Percentiles rank a stretch among this genome's conserved stretches.
These are phyloP conservation scores for Penicillium nordicum DNA, from an alignment of 2,329 filamentous ascomycete species.

Conservation along the genomic window DNA sequence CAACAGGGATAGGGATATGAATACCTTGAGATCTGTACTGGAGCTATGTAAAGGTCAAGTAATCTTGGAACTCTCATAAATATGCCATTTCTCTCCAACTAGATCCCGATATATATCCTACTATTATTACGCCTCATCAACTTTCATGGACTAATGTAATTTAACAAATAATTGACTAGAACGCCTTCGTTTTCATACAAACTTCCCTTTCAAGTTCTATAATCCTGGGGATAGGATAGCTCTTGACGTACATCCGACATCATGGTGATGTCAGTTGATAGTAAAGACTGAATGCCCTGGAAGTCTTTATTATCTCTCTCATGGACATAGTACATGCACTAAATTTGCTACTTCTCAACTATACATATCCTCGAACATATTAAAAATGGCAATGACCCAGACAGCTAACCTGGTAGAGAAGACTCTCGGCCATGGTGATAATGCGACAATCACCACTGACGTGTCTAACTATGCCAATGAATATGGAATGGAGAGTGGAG, in stretches of 20 bases:
- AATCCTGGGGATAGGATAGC: too few relatives aligned
- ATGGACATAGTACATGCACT: not conserved
- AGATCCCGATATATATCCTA: not conserved
- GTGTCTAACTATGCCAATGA: conserved; percentile 62
- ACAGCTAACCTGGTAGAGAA: conserved; percentile 67
- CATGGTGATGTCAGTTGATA: not conserved
- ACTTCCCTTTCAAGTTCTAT: not conserved
- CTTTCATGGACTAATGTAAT: too few relatives aligned
- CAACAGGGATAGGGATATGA: not conserved
- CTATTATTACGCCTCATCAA: too few relatives aligned
- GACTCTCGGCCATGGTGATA: conserved; percentile 63
- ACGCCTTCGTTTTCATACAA: accelerated
- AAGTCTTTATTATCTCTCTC: accelerated
- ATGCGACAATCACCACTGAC: conserved; percentile 65
- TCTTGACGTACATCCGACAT: not conserved
- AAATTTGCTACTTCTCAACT: not conserved
- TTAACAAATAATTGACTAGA: not conserved
- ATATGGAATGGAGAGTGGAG: conserved; percentile 50
- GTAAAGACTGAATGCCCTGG: not conserved
- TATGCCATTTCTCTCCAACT: not conserved
- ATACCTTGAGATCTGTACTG: too few relatives aligned
- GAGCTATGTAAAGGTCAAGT: not conserved
- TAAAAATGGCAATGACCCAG: conserved; percentile 58
- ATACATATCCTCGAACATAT: not conserved
- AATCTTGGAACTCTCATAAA: too few relatives aligned